Base-by-base conservation (phyloP, 768 basidiomycete species). In the Mycena galericulata region DNA sequence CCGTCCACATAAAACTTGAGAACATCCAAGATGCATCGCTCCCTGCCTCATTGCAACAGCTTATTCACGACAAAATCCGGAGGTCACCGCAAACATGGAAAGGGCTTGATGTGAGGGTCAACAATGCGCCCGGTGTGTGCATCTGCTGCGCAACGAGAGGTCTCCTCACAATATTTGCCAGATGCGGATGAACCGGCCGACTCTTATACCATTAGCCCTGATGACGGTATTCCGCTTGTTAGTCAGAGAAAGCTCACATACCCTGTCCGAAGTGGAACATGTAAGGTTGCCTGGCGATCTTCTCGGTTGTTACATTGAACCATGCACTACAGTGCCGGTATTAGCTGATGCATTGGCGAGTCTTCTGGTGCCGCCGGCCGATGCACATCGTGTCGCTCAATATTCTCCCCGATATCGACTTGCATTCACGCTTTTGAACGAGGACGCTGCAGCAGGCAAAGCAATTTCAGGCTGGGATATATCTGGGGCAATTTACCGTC, bases 341-440 rank as follows among this genome's bases (percentile, higher is more conserved):
- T 67, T 85, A 15, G 76, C 73, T 34, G 74, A 78, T 26, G 73
- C 74, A 14, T 68, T 83, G 53, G 75, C 81, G n/a, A 74, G 73
- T 41, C 82, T 84, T 36, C 73, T 89, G 49, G 77, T 71, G 20
- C 76, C 77, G n/a, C 77, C 82, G 27, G 63, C 85, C 40, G 74
- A 69, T 73, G 75, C 79, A 59, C 81, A 86, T 51, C 83, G 87
- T 32, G 84, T 87, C 59, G 87, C 89, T 41, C 94, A 93, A 78
- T 98, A 94, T 77, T 87, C 96, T 15, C 86, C 89, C 6, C 89
- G 88, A 49, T 94, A 94, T 78, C 91, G 95, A 46, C 86, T 99
- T 17, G 89, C 95, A n/a, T 98, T 99, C 81, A 94, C 93, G 17
- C 82, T 99, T 9, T 80, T 99, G 57, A 97, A 98, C 75, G 95